phyloP scores from a whole-genome alignment of 768 basidiomycete species.

The Amyloporia xantha region DNA sequence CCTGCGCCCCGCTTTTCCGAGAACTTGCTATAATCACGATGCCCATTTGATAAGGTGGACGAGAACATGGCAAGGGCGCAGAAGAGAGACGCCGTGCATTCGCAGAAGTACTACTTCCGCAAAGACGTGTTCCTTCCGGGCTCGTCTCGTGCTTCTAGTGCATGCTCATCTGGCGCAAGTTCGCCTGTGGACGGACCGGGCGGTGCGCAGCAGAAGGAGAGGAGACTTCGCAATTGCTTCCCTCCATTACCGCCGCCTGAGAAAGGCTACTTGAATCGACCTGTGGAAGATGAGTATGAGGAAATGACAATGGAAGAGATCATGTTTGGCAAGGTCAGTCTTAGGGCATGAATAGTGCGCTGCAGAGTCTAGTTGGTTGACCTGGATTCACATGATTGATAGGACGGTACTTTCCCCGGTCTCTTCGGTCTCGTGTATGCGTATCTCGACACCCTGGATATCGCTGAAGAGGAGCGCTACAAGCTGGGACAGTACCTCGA shows the following conservation, averaged over 20 bases:
- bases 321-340: constrained; percentile 82
- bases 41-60: constrained; percentile 71
- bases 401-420: constrained; percentile 70
- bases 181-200: constrained; percentile 20
- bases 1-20: neutral
- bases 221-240: constrained; percentile 68
- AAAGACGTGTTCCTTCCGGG: constrained; percentile 67
- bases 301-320: constrained; percentile 92
- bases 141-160: constrained; percentile 25
- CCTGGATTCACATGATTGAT: too few species aligned
- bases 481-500: constrained; percentile 75
- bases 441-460: constrained; percentile 83
- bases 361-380: too few species aligned
- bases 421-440: constrained; percentile 73
- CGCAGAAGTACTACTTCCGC: constrained; percentile 85
- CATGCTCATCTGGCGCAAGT: constrained; percentile 16
- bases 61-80: constrained; percentile 95
- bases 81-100: constrained; percentile 63
- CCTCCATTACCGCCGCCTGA: constrained; percentile 49
- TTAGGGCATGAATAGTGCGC: neutral
- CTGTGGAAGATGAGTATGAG: constrained; percentile 78
- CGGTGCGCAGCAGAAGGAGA: constrained; percentile 43
- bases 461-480: constrained; percentile 49
- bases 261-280: constrained; percentile 33
- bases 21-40: constrained; percentile 3